These are phyloP conservation scores for Mycena chlorophos DNA, from an alignment of 768 basidiomycete genomes.

Conservation along the genomic window DNA sequence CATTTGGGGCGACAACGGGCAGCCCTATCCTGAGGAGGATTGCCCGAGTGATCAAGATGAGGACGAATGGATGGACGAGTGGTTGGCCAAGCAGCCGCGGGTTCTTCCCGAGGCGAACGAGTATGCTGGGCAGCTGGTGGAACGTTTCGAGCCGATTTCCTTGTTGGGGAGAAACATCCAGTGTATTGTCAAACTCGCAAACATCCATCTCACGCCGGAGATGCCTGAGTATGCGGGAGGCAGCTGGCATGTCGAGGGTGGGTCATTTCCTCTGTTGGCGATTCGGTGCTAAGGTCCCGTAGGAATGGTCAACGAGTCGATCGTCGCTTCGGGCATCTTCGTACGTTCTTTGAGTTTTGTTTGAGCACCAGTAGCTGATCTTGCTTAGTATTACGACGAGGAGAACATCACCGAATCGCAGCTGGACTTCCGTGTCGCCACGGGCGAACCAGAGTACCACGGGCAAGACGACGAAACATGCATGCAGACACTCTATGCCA, in stretches of 20 bases:
- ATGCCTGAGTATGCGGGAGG: slow-evolving; percentile 38
- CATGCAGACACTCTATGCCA: neutral
- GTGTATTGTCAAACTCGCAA: slow-evolving; percentile 44
- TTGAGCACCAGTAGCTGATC: no score
- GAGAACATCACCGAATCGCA: slow-evolving; percentile 34
- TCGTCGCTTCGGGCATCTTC: slow-evolving; percentile 29
- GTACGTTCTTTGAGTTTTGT: no score
- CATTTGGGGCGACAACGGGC: neutral
- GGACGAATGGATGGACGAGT: neutral
- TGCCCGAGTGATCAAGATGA: neutral
- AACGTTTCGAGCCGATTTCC: neutral
- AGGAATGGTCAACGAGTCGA: slow-evolving; percentile 27
- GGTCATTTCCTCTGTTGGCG: slow-evolving; percentile 1
- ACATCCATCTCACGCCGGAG: slow-evolving; percentile 36
- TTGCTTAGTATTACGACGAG: slow-evolving; percentile 32
- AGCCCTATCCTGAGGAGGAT: neutral
- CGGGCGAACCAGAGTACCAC: slow-evolving; percentile 28
- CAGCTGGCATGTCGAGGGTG: slow-evolving; percentile 41
- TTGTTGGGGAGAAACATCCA: slow-evolving; percentile 23
- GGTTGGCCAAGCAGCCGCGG: neutral
- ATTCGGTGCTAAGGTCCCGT: slow-evolving; percentile 13
- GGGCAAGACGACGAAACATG: neutral
- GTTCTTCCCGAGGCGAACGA: slow-evolving; percentile 9
- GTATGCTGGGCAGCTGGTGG: neutral
- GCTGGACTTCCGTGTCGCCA: slow-evolving; percentile 32